Base-by-base conservation (phyloP, 2,329 filamentous ascomycete genomes). In the Cercospora nicotianae region DNA sequence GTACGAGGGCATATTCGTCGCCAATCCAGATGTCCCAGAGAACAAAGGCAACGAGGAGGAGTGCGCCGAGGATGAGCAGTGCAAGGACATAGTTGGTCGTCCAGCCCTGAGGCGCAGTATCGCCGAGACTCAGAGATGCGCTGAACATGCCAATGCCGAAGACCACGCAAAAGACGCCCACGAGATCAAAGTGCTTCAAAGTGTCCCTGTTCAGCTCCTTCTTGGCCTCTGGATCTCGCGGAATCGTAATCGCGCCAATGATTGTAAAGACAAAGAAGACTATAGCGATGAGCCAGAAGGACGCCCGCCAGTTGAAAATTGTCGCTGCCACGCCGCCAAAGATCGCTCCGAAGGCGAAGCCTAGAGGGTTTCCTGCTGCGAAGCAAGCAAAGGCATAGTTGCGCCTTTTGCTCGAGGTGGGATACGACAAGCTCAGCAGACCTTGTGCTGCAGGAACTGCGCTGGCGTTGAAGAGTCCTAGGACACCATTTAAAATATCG, bases 81-180 rank as follows among this genome's bases (percentile, higher is more conserved):
- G 74, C 75, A 58, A 82, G 77, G 64, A 83, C 80, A 66, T 79
- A 78, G 3, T 71, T 68, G 0, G 78, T 76, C 13, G 72, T 74
- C 80, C 80, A 82, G 18, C 75, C 75, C 3, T 76, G 18, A 69
- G 75, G 5, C 3, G 78, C 77, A 60, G 75, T 77, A 13, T 36
- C 71, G 58, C 72, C 73, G 18, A 93, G 81, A n/a, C 81, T 88
- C 75, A 93, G 58, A 8, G 64, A 48, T 10, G 64, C 64, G 31
- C 64, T 66, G 58, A 66, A 66, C 64, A 66, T 66, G 45, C 64
- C 64, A 18, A 60, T 66, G 12, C 64, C 64, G 6, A 62, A 48
- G 9, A 66, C 59, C 8, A 66, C 64, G 36, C 64, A 66, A 6
- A 61, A 13, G 6, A 66, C 53, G 9, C 58, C 64, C 7, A 66